These are phyloP conservation scores for Karstenula rhodostoma DNA, from an alignment of 2,329 filamentous ascomycete species.

Conservation along the genomic window DNA sequence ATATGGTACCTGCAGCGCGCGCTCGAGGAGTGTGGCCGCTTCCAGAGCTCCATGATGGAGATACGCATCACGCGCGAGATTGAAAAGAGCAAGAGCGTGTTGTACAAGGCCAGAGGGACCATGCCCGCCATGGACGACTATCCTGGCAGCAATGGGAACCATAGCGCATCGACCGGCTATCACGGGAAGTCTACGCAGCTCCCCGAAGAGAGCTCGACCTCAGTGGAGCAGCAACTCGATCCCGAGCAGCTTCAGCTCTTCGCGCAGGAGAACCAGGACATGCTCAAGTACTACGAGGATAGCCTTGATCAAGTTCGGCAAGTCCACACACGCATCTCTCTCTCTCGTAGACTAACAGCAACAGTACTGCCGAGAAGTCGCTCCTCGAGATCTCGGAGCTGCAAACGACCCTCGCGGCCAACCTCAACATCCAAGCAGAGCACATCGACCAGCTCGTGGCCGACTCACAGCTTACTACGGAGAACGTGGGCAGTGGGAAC, in stretches of 20 bases:
- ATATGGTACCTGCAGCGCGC: slow-evolving; percentile 81
- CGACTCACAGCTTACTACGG: slow-evolving; percentile 81
- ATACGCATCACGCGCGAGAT: slow-evolving; percentile 82
- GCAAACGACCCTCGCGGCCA: slow-evolving; percentile 86
- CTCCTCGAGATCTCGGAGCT: slow-evolving; percentile 91
- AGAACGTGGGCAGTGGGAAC: slow-evolving; percentile 90
- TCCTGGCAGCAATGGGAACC: slow-evolving; percentile 28
- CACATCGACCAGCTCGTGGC: slow-evolving; percentile 88
- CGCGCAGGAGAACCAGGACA: slow-evolving; percentile 88
- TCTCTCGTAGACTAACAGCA: slow-evolving; percentile 25
- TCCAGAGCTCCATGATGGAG: slow-evolving; percentile 93
- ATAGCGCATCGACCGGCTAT: slow-evolving; percentile 28
- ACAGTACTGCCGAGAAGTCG: slow-evolving; percentile 85
- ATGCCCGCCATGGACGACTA: slow-evolving; percentile 35
- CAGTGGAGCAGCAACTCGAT: slow-evolving; percentile 69
- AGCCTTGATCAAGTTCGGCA: slow-evolving; percentile 94
- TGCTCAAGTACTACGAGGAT: slow-evolving; percentile 92
- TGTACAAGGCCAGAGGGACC: slow-evolving; percentile 70
- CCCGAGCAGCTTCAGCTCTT: slow-evolving; percentile 92
- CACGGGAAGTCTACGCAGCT: slow-evolving; percentile 32
- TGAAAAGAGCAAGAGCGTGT: slow-evolving; percentile 86
- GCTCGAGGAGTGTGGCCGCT: slow-evolving; percentile 77
- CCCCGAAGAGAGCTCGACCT: slow-evolving; percentile 35
- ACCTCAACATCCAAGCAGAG: slow-evolving; percentile 84
- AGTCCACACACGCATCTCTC: slow-evolving; percentile 45